Evolutionary conservation across 2,329 filamentous ascomycete genomes (phyloP), one percentile per base, ranked within the genome.

Genomic region (Sporothrix inflata): DNA sequence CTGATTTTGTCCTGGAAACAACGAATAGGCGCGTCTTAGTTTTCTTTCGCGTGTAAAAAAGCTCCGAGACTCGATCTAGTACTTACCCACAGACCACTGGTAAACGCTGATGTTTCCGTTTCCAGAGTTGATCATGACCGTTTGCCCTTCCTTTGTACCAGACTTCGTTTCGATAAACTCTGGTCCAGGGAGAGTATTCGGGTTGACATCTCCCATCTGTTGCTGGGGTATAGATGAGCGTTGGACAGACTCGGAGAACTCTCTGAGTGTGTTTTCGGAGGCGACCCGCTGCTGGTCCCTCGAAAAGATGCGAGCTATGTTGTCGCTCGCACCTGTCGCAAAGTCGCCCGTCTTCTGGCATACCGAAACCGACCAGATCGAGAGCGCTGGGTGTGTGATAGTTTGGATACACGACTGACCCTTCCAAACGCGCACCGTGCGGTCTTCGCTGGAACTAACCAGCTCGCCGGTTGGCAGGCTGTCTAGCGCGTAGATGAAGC

Each of bases 321-420:
- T 90, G 79, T 99, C 96, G 80, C 95, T 99, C 38, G 95, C 91
- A 42, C 95, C 96, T 2, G 93, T 93, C n/a, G 94, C 93, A 74
- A 99, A 95, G 77, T 99, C 97, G 27, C 96, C 95, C 65, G 89
- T 97, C 74, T 93, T 89, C 0, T 86, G 79, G 78, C 93, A 96
- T 12, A 89, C 92, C n/a, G 94, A 92, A 21, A 99, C 94, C 16
- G 89, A 87, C 96, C 96, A 99, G 5, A 99, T 94, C 0, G 95
- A 98, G 71, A 98, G 97, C 11, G 96, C 96, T 12, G 96, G 96
- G 78, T 98, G 94, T 0, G 95, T 98, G 75, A 99, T 98, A 51
- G 95, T 98, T 81, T 99, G 96, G 61, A 97, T 83, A 79, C 95
- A 98, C 72, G 94, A 87, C 16, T 85, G 88, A 60, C 91, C 92